Conservation (phyloP, 2,329 filamentous ascomycete species). For the Aspergillus spinulosporus region DNA sequence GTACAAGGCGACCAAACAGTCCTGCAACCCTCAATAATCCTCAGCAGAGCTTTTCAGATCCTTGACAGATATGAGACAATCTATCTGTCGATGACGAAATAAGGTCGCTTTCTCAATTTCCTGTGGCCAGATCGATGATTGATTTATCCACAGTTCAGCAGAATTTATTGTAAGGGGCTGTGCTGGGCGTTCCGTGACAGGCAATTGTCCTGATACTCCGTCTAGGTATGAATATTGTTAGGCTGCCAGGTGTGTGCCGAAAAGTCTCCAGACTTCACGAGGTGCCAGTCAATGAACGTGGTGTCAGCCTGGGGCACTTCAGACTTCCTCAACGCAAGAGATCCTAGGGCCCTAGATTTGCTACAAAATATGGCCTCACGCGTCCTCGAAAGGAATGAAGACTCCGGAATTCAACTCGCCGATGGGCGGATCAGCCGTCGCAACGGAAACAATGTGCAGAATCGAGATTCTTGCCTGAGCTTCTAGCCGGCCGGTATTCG, state of each 20-base stretch:
- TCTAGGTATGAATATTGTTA: too few species aligned
- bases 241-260: not conserved
- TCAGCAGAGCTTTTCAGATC: conserved; percentile 4
- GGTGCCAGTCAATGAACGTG: not conserved
- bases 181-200: not conserved
- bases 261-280: conserved; percentile 2
- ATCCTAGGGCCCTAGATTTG: not conserved
- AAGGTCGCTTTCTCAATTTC: conserved; percentile 1
- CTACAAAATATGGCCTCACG: not conserved
- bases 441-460: not conserved
- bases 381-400: conserved; percentile 3
- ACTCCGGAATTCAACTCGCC: not conserved
- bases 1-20: conserved; percentile 18
- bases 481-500: conserved; percentile 6
- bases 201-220: too few species aligned
- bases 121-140: conserved; percentile 12
- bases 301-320: not conserved
- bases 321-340: not conserved
- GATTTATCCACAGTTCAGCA: conserved; percentile 6
- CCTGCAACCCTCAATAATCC: conserved; percentile 8
- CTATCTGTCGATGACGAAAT: conserved; percentile 18
- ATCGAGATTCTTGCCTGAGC: not conserved
- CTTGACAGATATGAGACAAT: conserved; percentile 17
- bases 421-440: not conserved
- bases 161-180: conserved; percentile 9